Percentiles rank a stretch among this genome's conserved stretches.
phyloP scores from a whole-genome alignment of 768 basidiomycete genomes.

The Phallus indusiatus region DNA sequence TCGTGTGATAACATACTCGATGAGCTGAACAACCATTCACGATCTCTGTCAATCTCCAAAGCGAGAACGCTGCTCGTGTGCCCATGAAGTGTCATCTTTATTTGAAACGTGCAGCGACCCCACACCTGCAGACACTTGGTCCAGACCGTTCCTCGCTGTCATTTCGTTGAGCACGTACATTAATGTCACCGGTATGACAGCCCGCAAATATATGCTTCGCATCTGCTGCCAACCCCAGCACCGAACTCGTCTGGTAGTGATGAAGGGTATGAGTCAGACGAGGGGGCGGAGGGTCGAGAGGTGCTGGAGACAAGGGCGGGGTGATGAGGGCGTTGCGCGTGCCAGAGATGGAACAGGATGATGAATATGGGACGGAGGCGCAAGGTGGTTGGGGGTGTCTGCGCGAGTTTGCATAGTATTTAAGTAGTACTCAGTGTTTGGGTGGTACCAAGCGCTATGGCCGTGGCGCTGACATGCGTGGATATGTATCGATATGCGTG shows the following conservation, averaged over 20 bases:
- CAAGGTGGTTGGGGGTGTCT: no score
- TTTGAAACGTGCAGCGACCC: conserved; percentile 62
- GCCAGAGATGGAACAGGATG: not conserved
- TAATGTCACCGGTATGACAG: conserved; percentile 62
- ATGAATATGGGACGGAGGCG: not conserved
- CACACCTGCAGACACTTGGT: conserved; percentile 57
- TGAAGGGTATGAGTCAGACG: conserved; percentile 52
- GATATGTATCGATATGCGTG: no score
- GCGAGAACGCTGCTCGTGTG: conserved; percentile 81
- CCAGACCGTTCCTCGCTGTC: conserved; percentile 8
- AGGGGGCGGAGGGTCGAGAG: conserved; percentile 25
- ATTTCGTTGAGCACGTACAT: conserved; percentile 33
- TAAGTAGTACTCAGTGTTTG: no score
- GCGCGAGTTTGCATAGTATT: no score
- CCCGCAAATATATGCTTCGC: conserved; percentile 72
- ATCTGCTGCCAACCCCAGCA: conserved; percentile 68
- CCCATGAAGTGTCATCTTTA: conserved; percentile 61
- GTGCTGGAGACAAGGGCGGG: not conserved
- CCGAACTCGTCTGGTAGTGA: conserved; percentile 56
- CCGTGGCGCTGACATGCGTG: no score
- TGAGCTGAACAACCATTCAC: conserved; percentile 82
- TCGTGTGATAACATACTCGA: conserved; percentile 45
- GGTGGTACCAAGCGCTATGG: no score
- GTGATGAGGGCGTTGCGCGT: not conserved
- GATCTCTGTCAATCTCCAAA: conserved; percentile 64